Base-by-base conservation (phyloP, 176 grass and related monocot genomes). In the Triticum monococcum region DNA sequence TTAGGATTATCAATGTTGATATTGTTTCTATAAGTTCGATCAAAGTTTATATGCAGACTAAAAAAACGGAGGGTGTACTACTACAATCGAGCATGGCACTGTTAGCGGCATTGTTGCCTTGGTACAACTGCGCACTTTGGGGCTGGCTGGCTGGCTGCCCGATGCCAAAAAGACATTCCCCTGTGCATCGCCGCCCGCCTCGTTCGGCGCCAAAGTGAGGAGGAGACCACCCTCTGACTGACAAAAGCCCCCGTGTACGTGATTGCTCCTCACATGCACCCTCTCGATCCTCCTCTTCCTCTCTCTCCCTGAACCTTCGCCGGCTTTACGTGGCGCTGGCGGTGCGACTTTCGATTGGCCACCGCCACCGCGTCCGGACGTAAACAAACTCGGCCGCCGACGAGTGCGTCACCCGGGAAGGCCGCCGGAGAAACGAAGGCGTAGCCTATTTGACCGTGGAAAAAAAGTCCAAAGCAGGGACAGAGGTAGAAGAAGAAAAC, bases 171-270 rank as follows among this genome's bases (percentile, higher is more conserved):
- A 85, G 85, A 89, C 90, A 92, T 90, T 89, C 87, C 87, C 17
- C 10, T 71, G 35, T 37, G 35, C 68, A 6, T 35, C 40, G 12
- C 45, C 12, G 45, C 28, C 45, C 12, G 45, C 28, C 84, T 91
- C 90, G 85, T 81, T 89, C 78, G 80, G 50, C 52, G 81, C 89
- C 85, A 81, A 84, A 91, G 94, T 91, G 89, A 93, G 73, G 91
- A 91, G 73, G 89, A 91, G 79, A 80, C 82, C 89, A 89, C 89
- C 84, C 10, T 68, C 73, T 83, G 65, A 38, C 76, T 52, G 84
- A 85, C 7, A 7, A 38, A 38, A 38, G 37, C 41, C 41, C 3
- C 41, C 9, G 38, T 9, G 46, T 50, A 52, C 16, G 18, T 87
- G 69, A 83, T 85, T 89, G 86, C 85, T 56, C 77, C 45, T 87